A percentile compares a stretch with the other conserved stretches of the same genome.
Evolutionary conservation across 768 basidiomycete species (phyloP).

Genomic region (Lactifluus echinatus): DNA sequence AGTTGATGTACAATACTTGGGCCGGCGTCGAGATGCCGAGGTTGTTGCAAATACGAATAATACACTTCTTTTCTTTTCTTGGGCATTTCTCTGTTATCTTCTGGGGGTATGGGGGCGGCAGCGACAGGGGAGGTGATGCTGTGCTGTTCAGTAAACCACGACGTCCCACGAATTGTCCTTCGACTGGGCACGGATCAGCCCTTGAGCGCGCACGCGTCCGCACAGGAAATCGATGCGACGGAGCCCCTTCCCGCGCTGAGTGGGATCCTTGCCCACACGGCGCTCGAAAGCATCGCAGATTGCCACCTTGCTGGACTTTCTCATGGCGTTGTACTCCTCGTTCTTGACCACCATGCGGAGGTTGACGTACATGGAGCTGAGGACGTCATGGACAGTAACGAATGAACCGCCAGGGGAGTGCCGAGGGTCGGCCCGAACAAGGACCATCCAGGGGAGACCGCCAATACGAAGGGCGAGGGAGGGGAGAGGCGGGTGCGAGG

Average conservation of each 20-base stretch:
- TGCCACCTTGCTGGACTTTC: not conserved
- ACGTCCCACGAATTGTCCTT: slow-evolving; percentile 10
- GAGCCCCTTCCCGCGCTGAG: slow-evolving; percentile 6
- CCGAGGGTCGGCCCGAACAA: not conserved
- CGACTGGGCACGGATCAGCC: slow-evolving; percentile 11
- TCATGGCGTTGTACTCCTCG: not conserved
- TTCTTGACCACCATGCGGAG: slow-evolving; percentile 6
- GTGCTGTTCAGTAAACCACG: not conserved
- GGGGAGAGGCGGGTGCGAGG: not conserved
- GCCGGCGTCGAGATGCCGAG: not conserved
- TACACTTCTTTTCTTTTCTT: slow-evolving; percentile 15
- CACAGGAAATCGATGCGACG: slow-evolving; percentile 10
- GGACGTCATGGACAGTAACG: slow-evolving; percentile 6
- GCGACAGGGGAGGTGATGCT: not conserved
- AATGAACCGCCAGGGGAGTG: not conserved
- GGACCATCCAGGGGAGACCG: not conserved
- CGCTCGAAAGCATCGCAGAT: not conserved
- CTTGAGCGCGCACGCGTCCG: not conserved
- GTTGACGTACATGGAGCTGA: not conserved
- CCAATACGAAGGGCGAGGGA: not conserved
- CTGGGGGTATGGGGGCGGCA: not conserved
- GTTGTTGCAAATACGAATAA: slow-evolving; percentile 14
- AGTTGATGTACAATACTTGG: slow-evolving; percentile 14
- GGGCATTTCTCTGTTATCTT: no score
- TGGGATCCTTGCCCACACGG: not conserved